Evolutionary conservation across 2,329 filamentous ascomycete species (phyloP).

Genomic region (Monilinia laxa): DNA sequence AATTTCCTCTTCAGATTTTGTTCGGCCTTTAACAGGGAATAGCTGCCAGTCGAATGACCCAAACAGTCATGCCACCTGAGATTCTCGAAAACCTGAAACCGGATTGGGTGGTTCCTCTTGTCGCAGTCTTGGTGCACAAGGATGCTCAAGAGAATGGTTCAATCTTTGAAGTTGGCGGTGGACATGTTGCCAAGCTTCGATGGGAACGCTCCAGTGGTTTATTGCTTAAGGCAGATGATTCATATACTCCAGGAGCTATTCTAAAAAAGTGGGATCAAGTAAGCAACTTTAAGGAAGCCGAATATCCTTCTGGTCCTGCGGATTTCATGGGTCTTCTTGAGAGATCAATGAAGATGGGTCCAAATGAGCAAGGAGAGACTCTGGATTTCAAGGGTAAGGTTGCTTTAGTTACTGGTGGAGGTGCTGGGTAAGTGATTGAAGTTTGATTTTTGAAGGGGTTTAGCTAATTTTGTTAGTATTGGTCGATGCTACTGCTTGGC

Average conservation of each 20-base stretch:
- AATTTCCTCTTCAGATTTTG: background rate
- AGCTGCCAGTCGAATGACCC: conserved; percentile 93
- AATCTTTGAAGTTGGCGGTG: conserved; percentile 93
- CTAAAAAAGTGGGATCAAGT: conserved; percentile 88
- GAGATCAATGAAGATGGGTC: conserved; percentile 73
- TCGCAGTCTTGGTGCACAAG: conserved; percentile 83
- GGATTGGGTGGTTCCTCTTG: conserved; percentile 92
- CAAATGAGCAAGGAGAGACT: conserved; percentile 70
- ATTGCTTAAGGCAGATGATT: conserved; percentile 83
- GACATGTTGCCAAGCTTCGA: conserved; percentile 86
- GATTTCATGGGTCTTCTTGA: conserved; percentile 87
- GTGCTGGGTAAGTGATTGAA: conserved; percentile 60
- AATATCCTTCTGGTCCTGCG: conserved; percentile 79
- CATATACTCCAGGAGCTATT: conserved; percentile 83
- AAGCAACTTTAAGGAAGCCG: conserved; percentile 78
- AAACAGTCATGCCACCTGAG: conserved; percentile 94
- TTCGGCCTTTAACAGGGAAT: conserved; percentile 29
- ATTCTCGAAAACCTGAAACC: conserved; percentile 74
- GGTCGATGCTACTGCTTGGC: conserved; percentile 87
- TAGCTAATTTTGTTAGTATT: conserved; percentile 53
- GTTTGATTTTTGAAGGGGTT: background rate
- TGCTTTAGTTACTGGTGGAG: conserved; percentile 82
- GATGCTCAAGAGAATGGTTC: conserved; percentile 79
- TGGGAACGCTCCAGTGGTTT: conserved; percentile 93
- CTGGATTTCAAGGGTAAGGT: conserved; percentile 83